Evolutionary conservation across 768 basidiomycete species (phyloP).

Genomic region (Termitomyces sp.): DNA sequence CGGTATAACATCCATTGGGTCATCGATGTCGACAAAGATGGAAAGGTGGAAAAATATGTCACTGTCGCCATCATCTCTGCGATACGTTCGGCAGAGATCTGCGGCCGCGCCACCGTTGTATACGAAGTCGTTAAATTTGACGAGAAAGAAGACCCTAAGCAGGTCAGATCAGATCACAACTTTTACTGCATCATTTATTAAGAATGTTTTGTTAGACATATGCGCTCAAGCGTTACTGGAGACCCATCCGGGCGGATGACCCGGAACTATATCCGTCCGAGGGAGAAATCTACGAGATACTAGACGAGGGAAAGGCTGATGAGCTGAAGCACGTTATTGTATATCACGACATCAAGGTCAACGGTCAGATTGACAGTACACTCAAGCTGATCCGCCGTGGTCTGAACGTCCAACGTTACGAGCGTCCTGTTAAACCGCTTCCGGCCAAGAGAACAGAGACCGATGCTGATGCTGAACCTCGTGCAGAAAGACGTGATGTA

Average conservation of each 20-base stretch:
- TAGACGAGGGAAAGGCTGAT: not conserved
- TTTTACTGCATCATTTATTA: too few relatives aligned
- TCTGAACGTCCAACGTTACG: not conserved
- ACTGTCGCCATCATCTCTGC: not conserved
- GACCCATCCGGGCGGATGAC: not conserved
- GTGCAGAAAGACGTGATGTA: not conserved
- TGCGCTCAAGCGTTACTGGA: conserved; percentile 10
- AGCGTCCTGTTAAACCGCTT: not conserved
- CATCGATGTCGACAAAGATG: not conserved
- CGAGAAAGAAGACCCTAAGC: not conserved
- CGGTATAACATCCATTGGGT: conserved; percentile 7
- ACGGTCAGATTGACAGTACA: not conserved
- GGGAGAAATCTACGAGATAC: not conserved
- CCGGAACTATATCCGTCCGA: not conserved
- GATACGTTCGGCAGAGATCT: not conserved
- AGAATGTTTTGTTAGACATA: not conserved
- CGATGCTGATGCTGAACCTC: not conserved
- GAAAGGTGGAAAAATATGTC: not conserved
- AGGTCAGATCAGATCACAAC: not conserved
- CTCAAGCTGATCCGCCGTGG: not conserved
- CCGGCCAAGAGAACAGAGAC: not conserved
- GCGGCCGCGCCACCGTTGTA: conserved; percentile 4
- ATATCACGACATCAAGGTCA: conserved; percentile 2
- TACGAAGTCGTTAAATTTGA: conserved; percentile 1
- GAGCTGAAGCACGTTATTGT: not conserved